Evolutionary conservation across 2,329 filamentous ascomycete genomes (phyloP).

Genomic region (Claviceps paspali): DNA sequence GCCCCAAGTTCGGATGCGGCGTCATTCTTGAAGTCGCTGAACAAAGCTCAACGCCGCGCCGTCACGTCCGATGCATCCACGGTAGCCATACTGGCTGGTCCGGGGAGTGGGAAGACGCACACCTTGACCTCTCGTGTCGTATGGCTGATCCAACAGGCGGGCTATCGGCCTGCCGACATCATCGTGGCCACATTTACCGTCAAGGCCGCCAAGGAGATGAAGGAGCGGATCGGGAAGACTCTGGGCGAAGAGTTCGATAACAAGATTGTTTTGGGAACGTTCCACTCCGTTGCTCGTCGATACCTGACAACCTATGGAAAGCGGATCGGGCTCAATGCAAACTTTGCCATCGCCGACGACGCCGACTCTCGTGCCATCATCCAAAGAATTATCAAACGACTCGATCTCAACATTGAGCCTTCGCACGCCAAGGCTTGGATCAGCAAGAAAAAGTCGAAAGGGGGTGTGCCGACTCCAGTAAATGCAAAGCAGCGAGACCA

Average conservation of each 20-base stretch:
- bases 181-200: constrained; percentile 95
- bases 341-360: constrained; percentile 84
- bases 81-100: constrained; percentile 52
- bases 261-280: constrained; percentile 76
- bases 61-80: constrained; percentile 37
- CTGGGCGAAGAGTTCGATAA: constrained; percentile 64
- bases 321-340: constrained; percentile 63
- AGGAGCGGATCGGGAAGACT: constrained; percentile 64
- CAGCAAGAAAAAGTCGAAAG: constrained; percentile 47
- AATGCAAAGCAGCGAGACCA: constrained; percentile 23
- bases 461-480: constrained; percentile 28
- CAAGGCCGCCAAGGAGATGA: constrained; percentile 90
- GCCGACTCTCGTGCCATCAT: constrained; percentile 67
- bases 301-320: constrained; percentile 77
- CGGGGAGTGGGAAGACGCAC: constrained; percentile 78
- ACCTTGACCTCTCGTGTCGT: constrained; percentile 86
- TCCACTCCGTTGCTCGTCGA: constrained; percentile 79
- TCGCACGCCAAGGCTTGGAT: constrained; percentile 61
- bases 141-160: constrained; percentile 61
- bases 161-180: constrained; percentile 68
- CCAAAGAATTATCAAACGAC: constrained; percentile 66
- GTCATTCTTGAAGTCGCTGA: constrained; percentile 32
- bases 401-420: constrained; percentile 53
- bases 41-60: constrained; percentile 38
- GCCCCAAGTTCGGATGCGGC: constrained; percentile 9